phyloP scores from a whole-genome alignment of 345 rosid species.

The Euclidium syriacum region DNA sequence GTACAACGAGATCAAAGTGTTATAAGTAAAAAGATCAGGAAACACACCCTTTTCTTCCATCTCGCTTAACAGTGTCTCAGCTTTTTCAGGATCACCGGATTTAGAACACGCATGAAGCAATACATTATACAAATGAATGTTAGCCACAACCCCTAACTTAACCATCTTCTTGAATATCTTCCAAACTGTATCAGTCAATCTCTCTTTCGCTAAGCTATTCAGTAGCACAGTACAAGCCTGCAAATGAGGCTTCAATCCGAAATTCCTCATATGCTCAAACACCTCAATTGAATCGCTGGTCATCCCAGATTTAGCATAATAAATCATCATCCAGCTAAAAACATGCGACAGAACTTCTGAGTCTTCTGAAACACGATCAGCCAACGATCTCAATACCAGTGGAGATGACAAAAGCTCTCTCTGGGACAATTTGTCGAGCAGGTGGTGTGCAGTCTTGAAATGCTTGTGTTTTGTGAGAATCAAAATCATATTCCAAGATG shows the following conservation, averaged over 20 bases:
- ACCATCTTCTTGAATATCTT: conserved; percentile 76
- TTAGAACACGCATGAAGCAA: conserved; percentile 86
- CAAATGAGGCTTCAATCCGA: conserved; percentile 61
- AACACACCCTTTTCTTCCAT: conserved; percentile 64
- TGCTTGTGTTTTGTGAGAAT: conserved; percentile 55
- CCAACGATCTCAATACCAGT: conserved; percentile 56
- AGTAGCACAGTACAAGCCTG: conserved; percentile 90
- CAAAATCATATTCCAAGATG: conserved; percentile 79
- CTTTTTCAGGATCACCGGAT: conserved; percentile 64
- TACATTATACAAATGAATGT: conserved; percentile 76
- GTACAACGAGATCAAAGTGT: conserved; percentile 71
- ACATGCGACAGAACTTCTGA: conserved; percentile 64
- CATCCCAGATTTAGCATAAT: conserved; percentile 55
- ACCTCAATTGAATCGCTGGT: conserved; percentile 65
- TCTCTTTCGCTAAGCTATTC: conserved; percentile 58
- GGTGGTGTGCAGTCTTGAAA: conserved; percentile 66
- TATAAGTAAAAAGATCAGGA: conserved; percentile 68
- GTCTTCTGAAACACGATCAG: conserved; percentile 40
- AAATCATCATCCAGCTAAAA: conserved; percentile 79
- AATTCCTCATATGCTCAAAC: conserved; percentile 58
- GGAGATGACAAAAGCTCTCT: conserved; percentile 72
- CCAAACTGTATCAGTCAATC: conserved; percentile 70
- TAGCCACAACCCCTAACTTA: conserved; percentile 59
- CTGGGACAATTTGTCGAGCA: conserved; percentile 73
- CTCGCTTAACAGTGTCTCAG: conserved; percentile 60